phyloP scores from a whole-genome alignment of 2,329 filamentous ascomycete genomes.

The Aspergillus brasiliensis region DNA sequence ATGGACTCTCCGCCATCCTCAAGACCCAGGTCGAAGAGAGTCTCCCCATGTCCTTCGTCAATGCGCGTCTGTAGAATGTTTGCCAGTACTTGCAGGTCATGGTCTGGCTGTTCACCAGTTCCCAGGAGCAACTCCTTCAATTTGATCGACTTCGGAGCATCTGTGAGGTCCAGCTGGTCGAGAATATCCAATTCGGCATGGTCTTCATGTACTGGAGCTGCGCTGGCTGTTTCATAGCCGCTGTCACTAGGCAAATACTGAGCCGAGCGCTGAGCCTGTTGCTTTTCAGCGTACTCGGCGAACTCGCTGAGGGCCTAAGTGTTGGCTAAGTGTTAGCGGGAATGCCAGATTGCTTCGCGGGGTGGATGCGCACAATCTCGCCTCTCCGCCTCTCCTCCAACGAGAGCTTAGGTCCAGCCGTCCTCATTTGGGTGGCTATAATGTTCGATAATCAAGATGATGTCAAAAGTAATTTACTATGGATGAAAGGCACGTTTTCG shows the following conservation, averaged over 20 bases:
- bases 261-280: conserved; percentile 64
- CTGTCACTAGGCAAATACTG: conserved; percentile 45
- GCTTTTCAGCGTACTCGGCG: conserved; percentile 94
- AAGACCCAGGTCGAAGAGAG: conserved; percentile 86
- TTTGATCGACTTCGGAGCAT: conserved; percentile 64
- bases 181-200: conserved; percentile 90
- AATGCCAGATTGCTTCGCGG: conserved; percentile 2
- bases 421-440: conserved; percentile 30
- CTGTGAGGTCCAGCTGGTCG: conserved; percentile 73
- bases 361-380: conserved; percentile 66
- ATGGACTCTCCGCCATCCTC: conserved; percentile 89
- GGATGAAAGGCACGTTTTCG: conserved; percentile 2
- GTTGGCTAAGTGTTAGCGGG: conserved; percentile 11
- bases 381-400: conserved; percentile 81
- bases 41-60: conserved; percentile 83
- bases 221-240: conserved; percentile 41
- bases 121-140: conserved; percentile 75
- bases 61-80: conserved; percentile 69
- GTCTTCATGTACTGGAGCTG: conserved; percentile 56
- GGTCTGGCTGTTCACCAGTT: conserved; percentile 56
- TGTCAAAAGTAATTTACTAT: neutral
- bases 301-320: conserved; percentile 84
- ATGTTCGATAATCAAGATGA: neutral
- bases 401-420: conserved; percentile 58
- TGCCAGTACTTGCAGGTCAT: conserved; percentile 64